These are phyloP conservation scores for Coleophoma crateriformis DNA, from an alignment of 2,329 filamentous ascomycete genomes.

Conservation along the genomic window DNA sequence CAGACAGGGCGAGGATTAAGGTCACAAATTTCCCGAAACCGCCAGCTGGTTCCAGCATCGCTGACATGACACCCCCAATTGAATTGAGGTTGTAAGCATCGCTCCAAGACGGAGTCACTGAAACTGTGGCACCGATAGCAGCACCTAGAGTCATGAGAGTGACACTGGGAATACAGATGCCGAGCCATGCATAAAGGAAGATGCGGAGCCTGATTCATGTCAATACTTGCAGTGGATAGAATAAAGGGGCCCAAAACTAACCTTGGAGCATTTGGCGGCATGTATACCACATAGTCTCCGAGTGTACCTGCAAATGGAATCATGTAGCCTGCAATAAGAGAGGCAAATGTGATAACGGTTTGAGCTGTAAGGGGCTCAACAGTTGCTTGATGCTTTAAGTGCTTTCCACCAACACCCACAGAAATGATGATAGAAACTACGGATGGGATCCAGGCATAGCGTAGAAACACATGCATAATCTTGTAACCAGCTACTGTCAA, in stretches of 20 bases:
- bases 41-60: constrained; percentile 51
- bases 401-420: constrained; percentile 46
- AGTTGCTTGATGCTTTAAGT: constrained; percentile 40
- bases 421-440: constrained; percentile 49
- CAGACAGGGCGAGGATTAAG: constrained; percentile 49
- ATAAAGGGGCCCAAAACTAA: constrained; percentile 18
- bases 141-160: constrained; percentile 58
- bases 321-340: constrained; percentile 58
- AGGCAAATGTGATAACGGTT: constrained; percentile 48
- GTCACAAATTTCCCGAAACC: constrained; percentile 59
- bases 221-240: neutral
- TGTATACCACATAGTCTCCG: constrained; percentile 56
- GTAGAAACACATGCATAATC: constrained; percentile 51
- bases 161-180: constrained; percentile 48
- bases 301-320: constrained; percentile 55
- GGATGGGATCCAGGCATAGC: constrained; percentile 52
- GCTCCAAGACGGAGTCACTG: constrained; percentile 46
- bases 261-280: constrained; percentile 48
- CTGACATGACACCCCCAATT: constrained; percentile 53
- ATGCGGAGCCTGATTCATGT: constrained; percentile 26
- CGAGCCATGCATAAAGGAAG: constrained; percentile 51
- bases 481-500: constrained; percentile 58
- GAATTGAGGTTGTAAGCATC: constrained; percentile 45
- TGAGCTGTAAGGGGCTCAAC: constrained; percentile 34
- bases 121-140: constrained; percentile 55